A percentile compares a stretch with the other conserved stretches of the same genome.
Evolutionary conservation across 148 eudicot species (phyloP).

Genomic region (Oxyria digyna): DNA sequence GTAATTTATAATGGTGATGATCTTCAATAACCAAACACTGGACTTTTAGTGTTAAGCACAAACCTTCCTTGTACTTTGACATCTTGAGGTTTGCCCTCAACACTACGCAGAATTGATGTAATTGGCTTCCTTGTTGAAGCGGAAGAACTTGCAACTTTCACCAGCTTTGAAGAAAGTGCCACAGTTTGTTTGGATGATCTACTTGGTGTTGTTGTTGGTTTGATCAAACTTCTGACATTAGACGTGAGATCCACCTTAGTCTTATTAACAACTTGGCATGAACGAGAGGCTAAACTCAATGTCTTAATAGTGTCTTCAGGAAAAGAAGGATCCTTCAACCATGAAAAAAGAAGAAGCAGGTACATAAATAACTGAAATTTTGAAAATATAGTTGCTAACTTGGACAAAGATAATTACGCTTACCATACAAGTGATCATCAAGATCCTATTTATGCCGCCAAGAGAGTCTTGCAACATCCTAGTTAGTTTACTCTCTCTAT

Average conservation of each 20-base stretch:
- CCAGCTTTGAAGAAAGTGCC: slow-evolving; percentile 28
- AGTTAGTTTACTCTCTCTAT: slow-evolving; percentile 73
- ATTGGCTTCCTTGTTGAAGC: slow-evolving; percentile 32
- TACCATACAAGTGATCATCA: slow-evolving; percentile 77
- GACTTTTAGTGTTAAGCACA: background rate
- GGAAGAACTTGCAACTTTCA: slow-evolving; percentile 28
- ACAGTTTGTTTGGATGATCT: slow-evolving; percentile 17
- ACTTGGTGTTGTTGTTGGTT: slow-evolving; percentile 9
- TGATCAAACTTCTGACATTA: slow-evolving; percentile 26
- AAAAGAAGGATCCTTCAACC: slow-evolving; percentile 46
- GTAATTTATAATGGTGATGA: background rate
- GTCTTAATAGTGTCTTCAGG: slow-evolving; percentile 66
- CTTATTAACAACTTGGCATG: slow-evolving; percentile 37
- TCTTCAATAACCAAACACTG: background rate
- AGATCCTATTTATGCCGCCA: slow-evolving; percentile 42
- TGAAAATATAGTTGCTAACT: background rate
- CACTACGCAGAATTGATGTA: slow-evolving; percentile 19
- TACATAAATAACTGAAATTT: background rate
- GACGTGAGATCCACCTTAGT: slow-evolving; percentile 25
- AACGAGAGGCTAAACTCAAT: slow-evolving; percentile 56
- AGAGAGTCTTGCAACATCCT: slow-evolving; percentile 76
- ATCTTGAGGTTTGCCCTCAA: slow-evolving; percentile 19
- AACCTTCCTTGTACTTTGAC: slow-evolving; percentile 45
- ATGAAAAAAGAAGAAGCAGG: background rate
- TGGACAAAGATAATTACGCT: slow-evolving; percentile 3